Percentiles rank a stretch among this genome's conserved stretches.
phyloP scores from a whole-genome alignment of 129 eudicot species.

The Flaveria linearis region DNA sequence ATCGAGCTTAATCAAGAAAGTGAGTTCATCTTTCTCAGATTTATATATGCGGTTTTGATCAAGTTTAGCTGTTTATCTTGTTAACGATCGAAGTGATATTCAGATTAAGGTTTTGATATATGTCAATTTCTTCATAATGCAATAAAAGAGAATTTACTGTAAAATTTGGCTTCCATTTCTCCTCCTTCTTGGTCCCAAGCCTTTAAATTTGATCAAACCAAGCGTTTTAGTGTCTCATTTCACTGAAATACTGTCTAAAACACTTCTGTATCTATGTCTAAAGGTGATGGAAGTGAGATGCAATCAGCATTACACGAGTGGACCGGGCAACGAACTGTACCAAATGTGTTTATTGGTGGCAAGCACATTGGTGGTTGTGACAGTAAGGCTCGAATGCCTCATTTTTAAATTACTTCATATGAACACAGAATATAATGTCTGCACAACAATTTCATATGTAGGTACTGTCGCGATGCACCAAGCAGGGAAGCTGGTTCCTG shows the following conservation, averaged over 20 bases:
- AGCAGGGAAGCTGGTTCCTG: conserved; percentile 64
- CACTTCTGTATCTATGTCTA: not conserved
- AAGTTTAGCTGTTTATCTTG: not conserved
- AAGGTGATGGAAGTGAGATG: conserved; percentile 84
- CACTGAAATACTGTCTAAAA: not conserved
- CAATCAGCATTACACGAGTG: conserved; percentile 74
- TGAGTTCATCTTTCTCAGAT: conserved; percentile 28
- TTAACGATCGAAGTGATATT: not conserved
- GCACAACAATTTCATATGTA: conserved; percentile 26
- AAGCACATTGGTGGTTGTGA: conserved; percentile 96
- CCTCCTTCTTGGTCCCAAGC: not conserved
- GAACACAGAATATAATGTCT: not conserved
- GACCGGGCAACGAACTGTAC: conserved; percentile 84
- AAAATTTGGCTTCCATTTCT: not conserved
- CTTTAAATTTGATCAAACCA: not conserved
- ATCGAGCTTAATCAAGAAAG: conserved; percentile 80
- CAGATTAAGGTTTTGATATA: not conserved
- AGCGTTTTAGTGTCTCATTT: not conserved
- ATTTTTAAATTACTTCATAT: too few relatives aligned
- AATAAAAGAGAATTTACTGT: not conserved
- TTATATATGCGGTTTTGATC: conserved; percentile 5
- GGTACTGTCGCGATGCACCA: conserved; percentile 49
- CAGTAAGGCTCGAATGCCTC: conserved; percentile 41
- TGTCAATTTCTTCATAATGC: not conserved
- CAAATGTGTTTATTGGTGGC: conserved; percentile 89